Base-by-base conservation (phyloP, 2,329 filamentous ascomycete genomes). In the Dothistroma septosporum region DNA sequence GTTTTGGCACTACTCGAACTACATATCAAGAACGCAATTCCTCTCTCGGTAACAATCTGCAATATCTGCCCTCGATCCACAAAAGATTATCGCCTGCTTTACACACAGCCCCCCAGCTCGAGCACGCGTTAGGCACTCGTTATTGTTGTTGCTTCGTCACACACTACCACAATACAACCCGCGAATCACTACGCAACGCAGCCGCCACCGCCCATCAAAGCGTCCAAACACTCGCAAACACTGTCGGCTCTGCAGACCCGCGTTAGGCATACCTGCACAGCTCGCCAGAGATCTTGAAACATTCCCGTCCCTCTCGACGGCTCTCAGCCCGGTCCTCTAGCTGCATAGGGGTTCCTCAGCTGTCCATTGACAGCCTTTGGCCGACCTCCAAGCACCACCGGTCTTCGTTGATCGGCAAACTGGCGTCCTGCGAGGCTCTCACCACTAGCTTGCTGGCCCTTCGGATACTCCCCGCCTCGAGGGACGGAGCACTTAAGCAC, bases 401-500 rank as follows among this genome's bases (percentile, higher is more conserved):
- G 9, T 44, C 53, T 28, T 37, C 19, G 37, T 14, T 19, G 67
- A 67, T 68, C 66, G 60, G 60, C 65, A 60, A 41, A 64, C 57
- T n/a, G 41, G 55, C 52, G 55, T 62, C 56, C 62, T 52, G 35
- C 48, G 52, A 19, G 53, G 24, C 37, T 35, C 54, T 41, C 31
- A 31, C 41, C 59, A 59, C 41, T 48, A 48, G 54, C 60, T 56
- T 58, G 55, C 63, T 62, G 61, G 47, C 62, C 6, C 56, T 60
- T 61, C 63, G 65, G 61, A 61, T 66, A 41, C 62, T 67, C 60
- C 66, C 70, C 69, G 64, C 64, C 64, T 69, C 63, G 58, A 71
- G 64, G 62, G 50, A 65, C 58, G 59, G 55, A 69, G 62, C 69
- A 72, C 72, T 72, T 74, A 74, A 75, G 72, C 72, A 71, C 76